Evolutionary conservation across 148 eudicot species (phyloP).

Genomic region (Camellia japonica): DNA sequence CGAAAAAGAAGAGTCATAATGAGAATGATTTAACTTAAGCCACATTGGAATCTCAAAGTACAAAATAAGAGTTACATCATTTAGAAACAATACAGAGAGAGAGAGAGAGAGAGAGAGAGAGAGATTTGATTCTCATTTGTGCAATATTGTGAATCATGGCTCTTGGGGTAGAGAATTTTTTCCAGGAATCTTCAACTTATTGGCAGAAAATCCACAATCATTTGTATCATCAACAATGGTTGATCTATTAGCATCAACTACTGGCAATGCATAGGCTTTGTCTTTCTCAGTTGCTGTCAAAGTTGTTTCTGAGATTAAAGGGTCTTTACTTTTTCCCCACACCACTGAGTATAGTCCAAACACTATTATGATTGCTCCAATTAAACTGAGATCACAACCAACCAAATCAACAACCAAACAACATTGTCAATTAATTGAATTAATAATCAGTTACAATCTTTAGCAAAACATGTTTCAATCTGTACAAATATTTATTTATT

Average conservation of each 20-base stretch:
- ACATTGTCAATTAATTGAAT: no score
- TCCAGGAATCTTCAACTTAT: not conserved
- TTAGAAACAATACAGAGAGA: not conserved
- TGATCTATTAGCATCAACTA: not conserved
- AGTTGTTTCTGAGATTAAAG: not conserved
- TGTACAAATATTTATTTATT: not conserved
- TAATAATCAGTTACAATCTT: not conserved
- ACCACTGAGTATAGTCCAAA: constrained; percentile 30
- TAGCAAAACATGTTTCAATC: not conserved
- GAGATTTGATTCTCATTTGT: not conserved
- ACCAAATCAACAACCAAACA: not conserved
- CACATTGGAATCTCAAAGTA: not conserved
- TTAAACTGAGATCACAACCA: constrained; percentile 8
- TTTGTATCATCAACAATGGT: not conserved
- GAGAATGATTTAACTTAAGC: not conserved
- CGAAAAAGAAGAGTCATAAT: no score
- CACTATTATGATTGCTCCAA: constrained; percentile 27
- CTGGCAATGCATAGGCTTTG: constrained; percentile 19
- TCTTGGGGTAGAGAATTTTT: not conserved
- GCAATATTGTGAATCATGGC: not conserved
- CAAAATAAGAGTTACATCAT: not conserved
- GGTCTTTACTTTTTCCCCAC: constrained; percentile 31
- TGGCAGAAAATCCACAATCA: not conserved
- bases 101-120: constrained; percentile 4
- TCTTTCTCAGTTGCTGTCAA: not conserved